phyloP scores from a whole-genome alignment of 73 alveolate genomes.

The Paramecium octaurelia region DNA sequence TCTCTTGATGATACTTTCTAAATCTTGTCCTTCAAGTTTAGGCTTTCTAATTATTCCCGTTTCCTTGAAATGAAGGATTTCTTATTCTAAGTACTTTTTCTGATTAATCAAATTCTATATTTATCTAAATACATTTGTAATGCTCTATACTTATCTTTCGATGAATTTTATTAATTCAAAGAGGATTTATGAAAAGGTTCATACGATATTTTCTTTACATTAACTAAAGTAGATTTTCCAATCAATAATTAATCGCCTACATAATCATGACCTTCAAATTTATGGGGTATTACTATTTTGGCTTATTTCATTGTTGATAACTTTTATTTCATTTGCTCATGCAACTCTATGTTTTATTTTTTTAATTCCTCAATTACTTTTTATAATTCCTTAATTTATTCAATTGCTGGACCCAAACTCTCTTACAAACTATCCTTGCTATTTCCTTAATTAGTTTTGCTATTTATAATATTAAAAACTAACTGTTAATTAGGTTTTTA shows the following conservation, averaged over 20 bases:
- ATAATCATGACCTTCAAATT: slow-evolving; percentile 5
- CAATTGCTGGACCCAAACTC: not conserved
- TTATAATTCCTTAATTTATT: not conserved
- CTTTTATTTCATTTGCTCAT: not conserved
- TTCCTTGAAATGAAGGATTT: not conserved
- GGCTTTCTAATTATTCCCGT: not conserved
- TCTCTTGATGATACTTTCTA: not conserved
- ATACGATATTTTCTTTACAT: not conserved
- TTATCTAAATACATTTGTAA: not conserved
- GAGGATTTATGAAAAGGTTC: not conserved
- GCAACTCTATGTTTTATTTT: not conserved
- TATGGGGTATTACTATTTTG: not conserved
- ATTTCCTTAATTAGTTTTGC: not conserved
- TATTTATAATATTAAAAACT: not conserved
- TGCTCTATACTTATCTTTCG: not conserved
- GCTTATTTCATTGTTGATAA: not conserved
- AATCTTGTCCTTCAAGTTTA: not conserved
- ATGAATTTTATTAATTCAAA: not conserved
- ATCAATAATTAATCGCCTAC: not conserved
- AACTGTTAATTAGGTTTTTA: not conserved
- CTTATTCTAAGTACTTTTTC: not conserved
- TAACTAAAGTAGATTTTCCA: not conserved
- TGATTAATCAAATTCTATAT: not conserved
- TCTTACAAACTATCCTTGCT: not conserved
- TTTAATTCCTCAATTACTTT: not conserved